These are phyloP conservation scores for Suillus luteus DNA, from an alignment of 768 basidiomycete species.

Conservation along the genomic window DNA sequence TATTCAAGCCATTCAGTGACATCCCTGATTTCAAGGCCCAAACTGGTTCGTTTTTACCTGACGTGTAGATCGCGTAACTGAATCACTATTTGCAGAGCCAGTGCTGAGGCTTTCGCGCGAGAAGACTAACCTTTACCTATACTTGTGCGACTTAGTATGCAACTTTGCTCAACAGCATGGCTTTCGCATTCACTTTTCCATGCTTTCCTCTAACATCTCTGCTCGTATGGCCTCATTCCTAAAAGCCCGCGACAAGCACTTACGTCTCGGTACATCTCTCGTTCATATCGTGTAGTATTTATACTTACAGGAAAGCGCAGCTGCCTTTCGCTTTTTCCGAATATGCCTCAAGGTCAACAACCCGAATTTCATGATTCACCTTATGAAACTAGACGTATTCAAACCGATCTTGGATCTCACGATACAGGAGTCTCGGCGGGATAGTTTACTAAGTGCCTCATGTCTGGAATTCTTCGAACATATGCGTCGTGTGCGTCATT, in stretches of 20 bases:
- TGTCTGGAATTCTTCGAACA: constrained; percentile 96
- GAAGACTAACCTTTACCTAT: constrained; percentile 80
- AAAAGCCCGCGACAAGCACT: constrained; percentile 84
- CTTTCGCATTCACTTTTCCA: constrained; percentile 89
- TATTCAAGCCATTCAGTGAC: constrained; percentile 78
- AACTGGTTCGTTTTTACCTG: constrained; percentile 36
- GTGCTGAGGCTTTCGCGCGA: constrained; percentile 64
- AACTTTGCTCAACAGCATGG: constrained; percentile 87
- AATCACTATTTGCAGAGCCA: constrained; percentile 41
- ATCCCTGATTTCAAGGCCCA: constrained; percentile 67
- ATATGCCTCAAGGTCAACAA: constrained; percentile 83
- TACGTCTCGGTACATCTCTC: constrained; percentile 75
- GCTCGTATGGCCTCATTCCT: constrained; percentile 75
- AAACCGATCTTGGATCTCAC: constrained; percentile 83
- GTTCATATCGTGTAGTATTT: neutral
- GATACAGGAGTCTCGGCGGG: constrained; percentile 77
- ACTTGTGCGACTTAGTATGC: constrained; percentile 89
- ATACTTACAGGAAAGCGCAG: constrained; percentile 43
- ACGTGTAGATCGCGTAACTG: neutral
- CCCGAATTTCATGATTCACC: constrained; percentile 66
- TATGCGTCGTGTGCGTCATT: constrained; percentile 73
- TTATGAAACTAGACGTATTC: constrained; percentile 84
- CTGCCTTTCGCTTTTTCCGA: constrained; percentile 91
- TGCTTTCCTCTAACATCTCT: constrained; percentile 80
- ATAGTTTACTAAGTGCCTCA: constrained; percentile 92